Percentiles rank a stretch among this genome's conserved stretches.
Evolutionary conservation across 2,329 filamentous ascomycete species (phyloP).

Genomic region (Sclerotinia glacialis): DNA sequence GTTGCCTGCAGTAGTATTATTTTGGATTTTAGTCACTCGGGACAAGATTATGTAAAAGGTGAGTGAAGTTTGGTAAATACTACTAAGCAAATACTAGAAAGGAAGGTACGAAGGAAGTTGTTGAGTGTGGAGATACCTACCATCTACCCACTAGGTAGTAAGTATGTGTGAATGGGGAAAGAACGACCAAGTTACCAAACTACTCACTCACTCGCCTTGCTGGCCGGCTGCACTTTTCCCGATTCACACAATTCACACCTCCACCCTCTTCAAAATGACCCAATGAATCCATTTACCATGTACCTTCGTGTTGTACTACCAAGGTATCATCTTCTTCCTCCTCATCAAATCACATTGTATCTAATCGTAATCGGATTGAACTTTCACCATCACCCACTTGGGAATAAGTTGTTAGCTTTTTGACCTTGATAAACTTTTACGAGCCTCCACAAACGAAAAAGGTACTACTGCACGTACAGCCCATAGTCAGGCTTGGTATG

Average conservation of each 20-base stretch:
- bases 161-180: neutral
- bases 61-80: neutral
- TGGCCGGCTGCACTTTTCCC: neutral
- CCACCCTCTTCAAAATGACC: neutral
- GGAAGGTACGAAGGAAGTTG: neutral
- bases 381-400: conserved; percentile 4
- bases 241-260: neutral
- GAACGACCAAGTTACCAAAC: neutral
- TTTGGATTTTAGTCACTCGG: neutral
- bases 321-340: neutral
- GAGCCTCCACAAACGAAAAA: conserved; percentile 3
- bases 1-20: conserved; percentile 2
- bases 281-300: neutral
- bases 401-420: neutral
- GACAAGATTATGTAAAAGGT: neutral
- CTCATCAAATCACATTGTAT: neutral
- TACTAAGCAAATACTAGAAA: neutral
- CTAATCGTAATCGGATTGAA: too few species aligned
- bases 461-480: neutral
- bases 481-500: neutral
- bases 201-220: neutral
- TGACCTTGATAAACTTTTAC: conserved; percentile 6
- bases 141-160: too few species aligned
- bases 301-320: neutral
- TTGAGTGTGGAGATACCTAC: neutral